A percentile compares a stretch with the other conserved stretches of the same genome.
These are phyloP conservation scores for Mycena chlorophos DNA, from an alignment of 768 basidiomycete genomes.

Conservation along the genomic window DNA sequence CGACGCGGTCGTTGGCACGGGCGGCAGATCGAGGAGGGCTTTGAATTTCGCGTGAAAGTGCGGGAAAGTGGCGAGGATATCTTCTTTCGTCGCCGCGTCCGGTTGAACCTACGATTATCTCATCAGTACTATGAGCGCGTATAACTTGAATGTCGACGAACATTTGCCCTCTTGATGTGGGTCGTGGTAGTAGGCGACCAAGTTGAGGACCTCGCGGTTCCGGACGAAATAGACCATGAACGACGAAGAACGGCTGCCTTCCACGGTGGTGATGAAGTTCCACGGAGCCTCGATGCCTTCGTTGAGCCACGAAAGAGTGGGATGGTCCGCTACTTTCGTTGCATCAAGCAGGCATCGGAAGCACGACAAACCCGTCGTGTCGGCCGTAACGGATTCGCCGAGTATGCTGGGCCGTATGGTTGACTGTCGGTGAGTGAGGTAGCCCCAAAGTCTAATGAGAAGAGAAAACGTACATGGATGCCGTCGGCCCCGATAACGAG, in stretches of 20 bases:
- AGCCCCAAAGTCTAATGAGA: neutral
- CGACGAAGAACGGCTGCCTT: too few relatives aligned
- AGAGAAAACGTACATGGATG: conserved; percentile 9
- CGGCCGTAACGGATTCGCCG: neutral
- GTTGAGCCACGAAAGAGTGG: neutral
- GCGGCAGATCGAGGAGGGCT: neutral
- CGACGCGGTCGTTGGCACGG: too few relatives aligned
- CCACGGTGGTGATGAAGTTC: neutral
- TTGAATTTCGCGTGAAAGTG: conserved; percentile 14
- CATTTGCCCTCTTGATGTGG: neutral
- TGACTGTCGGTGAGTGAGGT: neutral
- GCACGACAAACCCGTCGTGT: neutral
- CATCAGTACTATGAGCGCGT: neutral
- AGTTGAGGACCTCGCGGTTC: neutral
- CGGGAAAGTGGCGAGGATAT: conserved; percentile 3
- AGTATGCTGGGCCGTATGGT: neutral
- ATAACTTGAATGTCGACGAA: too few relatives aligned
- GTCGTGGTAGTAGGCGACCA: neutral
- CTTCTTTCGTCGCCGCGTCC: conserved; percentile 7
- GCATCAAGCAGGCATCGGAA: conserved; percentile 5
- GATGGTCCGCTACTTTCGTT: neutral
- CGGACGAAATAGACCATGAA: neutral
- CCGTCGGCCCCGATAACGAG: conserved; percentile 41
- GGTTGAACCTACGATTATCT: neutral
- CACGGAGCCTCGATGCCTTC: conserved; percentile 2